Base-by-base conservation (phyloP, 1,284 basidiomycete species). In the Pyrrhoderma lamaoense region DNA sequence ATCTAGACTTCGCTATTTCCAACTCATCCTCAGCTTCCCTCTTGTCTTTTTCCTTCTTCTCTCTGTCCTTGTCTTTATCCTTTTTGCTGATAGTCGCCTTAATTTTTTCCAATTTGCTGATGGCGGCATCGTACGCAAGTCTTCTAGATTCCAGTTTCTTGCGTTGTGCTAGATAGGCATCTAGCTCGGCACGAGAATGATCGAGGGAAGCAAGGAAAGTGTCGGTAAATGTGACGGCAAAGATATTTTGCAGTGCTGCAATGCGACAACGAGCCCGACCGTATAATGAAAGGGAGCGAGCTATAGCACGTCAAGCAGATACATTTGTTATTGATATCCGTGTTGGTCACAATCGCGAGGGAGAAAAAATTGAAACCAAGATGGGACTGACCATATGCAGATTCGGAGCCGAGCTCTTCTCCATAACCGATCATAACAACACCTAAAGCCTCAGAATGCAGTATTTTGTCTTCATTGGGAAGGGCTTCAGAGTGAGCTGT, bases 351-450 rank as follows among this genome's bases (percentile, higher is more conserved):
- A 9, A 16, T 37, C 9, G 11, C 35, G 35, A 37, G 35, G 16
- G 35, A 37, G n/a, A n/a, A n/a, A n/a, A n/a, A 34, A 18, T n/a
- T n/a, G n/a, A n/a, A n/a, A n/a, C n/a, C n/a, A 31, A 31, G 27
- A 31, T 5, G 7, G 27, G 47, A 67, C 77, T 51, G 58, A 80
- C 85, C 85, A 60, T 82, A 88, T 1, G 76, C 71, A 42, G 86
- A 82, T 58, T 89, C 75, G 16, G 78, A 73, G n/a, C 76, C 79
- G 59, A 88, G 84, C 60, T 90, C 81, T 59, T 90, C 85, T 9
- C 91, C 90, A 61, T 91, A 86, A 25, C 77, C 73, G 53, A 90
- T 84, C 90, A 93, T 91, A 39, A 89, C 85, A 47, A 89, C 73
- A 1, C 91, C 91, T 4, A 93, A 70, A 21, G 81, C 79, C 60